Evolutionary conservation across 176 grass and related monocot species (phyloP), one percentile per base, ranked within the genome.

Genomic region (Alopecurus myosuroides): DNA sequence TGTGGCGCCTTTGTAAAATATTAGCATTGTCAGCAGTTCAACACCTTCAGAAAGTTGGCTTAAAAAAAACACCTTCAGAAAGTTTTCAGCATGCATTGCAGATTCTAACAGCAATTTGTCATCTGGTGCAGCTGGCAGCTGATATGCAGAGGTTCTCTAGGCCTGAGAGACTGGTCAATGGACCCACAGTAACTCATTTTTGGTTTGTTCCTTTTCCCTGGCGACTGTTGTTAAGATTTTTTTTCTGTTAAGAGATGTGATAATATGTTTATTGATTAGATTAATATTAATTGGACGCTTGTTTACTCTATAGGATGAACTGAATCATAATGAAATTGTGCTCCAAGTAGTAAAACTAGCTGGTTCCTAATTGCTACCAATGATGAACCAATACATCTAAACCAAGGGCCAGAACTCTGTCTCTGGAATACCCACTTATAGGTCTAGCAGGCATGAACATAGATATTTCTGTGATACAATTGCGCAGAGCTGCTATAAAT

Each of bases 81-180:
- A 52, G 63, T n/a, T 82, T 53, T 49, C 13, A 82, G 39, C 34
- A 82, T 61, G 50, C 61, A 44, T 66, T 88, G 42, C 61, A 87
- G 61, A 66, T 78, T 61, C 42, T 92, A 77, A 86, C 79, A 79
- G 14, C 11, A 49, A 80, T 78, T 41, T 82, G 9, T 73, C 46
- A 90, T 92, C 65, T 91, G 52, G 50, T 89, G 76, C 89, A 98
- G 96, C 77, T 98, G 73, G 93, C 96, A 81, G 96, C 96, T 67
- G 96, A 98, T 65, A 94, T 98, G 96, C 93, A 98, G 85, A 89
- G 96, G 74, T 98, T 98, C 78, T 93, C 96, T 81, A 94, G 96
- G 80, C 96, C 96, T 48, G 96, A 98, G 85, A 89, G 96, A 90
- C 87, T 95, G 76, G 91, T 98, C 70, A 98, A 95, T 92, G 96